Base-by-base conservation (phyloP, 768 basidiomycete genomes). In the Pisolithus marmoratus region DNA sequence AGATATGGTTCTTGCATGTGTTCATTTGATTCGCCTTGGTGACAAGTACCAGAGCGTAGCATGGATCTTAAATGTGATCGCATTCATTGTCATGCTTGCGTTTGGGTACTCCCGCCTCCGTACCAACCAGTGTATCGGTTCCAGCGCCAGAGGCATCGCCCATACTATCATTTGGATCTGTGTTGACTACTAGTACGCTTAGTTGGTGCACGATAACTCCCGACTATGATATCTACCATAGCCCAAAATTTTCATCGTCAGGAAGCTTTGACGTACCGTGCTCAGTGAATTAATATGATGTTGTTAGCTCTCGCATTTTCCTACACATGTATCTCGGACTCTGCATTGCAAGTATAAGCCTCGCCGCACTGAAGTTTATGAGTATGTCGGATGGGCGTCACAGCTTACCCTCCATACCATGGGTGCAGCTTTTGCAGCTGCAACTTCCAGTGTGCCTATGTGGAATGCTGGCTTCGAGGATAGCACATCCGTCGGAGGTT, bases 41-140 rank as follows among this genome's bases (percentile, higher is more conserved):
- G 19, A 46, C 71, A 73, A 86, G 84, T 92, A 87, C 58, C 89
- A 90, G 63, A 76, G 80, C 11, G 49, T 86, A 5, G 78, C 83
- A 0, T 91, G 90, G 89, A 69, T 91, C n/a, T 90, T 90, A 0
- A 78, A 85, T 20, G 61, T 87, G 15, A 64, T 92, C 45, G 76
- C 82, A 7, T 90, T 84, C 63, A 63, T 90, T 27, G 73, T 86
- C 43, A 81, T 81, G 31, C 63, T 87, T 1, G 87, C 83, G 1
- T 68, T 87, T 19, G 82, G 87, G 0, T 89, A 83, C 1, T 83
- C 86, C 47, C 76, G 89, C 53, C 67, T 93, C 20, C 69, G 66
- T 12, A 58, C 56, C 22, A 80, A 72, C 45, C 75, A 63, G 38
- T 51, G 51, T 74, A 4, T 72, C 73, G 15, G 74, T 57, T 5